Base-by-base conservation (phyloP, 2,329 filamentous ascomycete genomes). In the Colletotrichum sp. region DNA sequence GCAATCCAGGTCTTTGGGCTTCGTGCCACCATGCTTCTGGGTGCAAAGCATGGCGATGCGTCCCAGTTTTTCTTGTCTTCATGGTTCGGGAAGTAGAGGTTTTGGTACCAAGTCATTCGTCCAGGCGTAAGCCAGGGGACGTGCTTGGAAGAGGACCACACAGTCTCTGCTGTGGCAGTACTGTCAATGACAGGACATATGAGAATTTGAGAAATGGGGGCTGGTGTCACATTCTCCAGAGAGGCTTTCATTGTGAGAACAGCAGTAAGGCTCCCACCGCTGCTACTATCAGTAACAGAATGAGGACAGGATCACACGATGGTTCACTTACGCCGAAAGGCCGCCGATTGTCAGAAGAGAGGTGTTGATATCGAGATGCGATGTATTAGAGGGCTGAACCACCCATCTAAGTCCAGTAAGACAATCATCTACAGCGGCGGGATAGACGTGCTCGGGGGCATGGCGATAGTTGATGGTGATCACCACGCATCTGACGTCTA, bases 41-140 rank as follows among this genome's bases (percentile, higher is more conserved):
- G 77, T 4, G 82, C 79, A n/a, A 78, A 66, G 36, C 82, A 82
- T 6, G 83, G 83, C 18, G 82, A 83, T 5, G 82, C 81, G 18
- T 84, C 79, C 79, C 82, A 84, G 43, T 75, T 76, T 10, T 62
- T 67, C 36, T 77, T 79, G 16, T 82, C 76, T 3, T 76, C 75
- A 9, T 78, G 68, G n/a, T 76, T 76, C 2, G 80, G 63, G 24
- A 85, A 78, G 58, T 84, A 85, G 67, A 83, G 80, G 30, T 78
- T 73, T n/a, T 83, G 82, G 67, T 85, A 85, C 81, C 82, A 84
- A n/a, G 78, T 76, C 81, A 85, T 82, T 10, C 83, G 79, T 4
- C 75, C 63, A 6, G 82, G 79, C 2, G 81, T 84, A 28, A 83
- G 80, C 81, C 81, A 85, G 18, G 82, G 82, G 18, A 80, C 81